Evolutionary conservation across 306 rosid genomes (phyloP).

Genomic region (Arachis hypogaea): DNA sequence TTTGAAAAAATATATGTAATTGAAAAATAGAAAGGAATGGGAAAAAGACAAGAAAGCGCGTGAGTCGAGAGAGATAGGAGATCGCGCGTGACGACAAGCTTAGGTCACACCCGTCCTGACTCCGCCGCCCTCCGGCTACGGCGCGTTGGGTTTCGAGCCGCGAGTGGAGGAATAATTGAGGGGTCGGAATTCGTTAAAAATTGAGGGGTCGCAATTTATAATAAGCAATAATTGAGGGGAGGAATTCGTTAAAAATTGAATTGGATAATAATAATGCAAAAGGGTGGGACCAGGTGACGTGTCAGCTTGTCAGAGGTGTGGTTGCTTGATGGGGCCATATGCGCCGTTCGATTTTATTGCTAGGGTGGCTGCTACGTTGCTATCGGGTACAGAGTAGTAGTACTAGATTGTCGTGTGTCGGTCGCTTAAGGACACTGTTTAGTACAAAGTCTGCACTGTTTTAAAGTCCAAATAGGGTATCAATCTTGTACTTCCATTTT

Average conservation of each 20-base stretch:
- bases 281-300: neutral
- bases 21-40: constrained; percentile 16
- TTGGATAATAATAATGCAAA: neutral
- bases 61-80: constrained; percentile 60
- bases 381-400: constrained; percentile 12
- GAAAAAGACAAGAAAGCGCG: constrained; percentile 51
- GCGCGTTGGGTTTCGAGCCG: constrained; percentile 43
- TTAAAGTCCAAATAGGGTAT: constrained; percentile 15
- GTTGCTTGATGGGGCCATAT: constrained; percentile 16
- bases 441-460: neutral
- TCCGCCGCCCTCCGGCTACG: constrained; percentile 52
- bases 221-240: constrained; percentile 22
- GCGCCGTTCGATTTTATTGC: constrained; percentile 50
- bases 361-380: constrained; percentile 32
- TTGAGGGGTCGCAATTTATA: constrained; percentile 3
- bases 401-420: constrained; percentile 36
- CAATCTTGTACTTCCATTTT: neutral
- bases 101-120: constrained; percentile 35
- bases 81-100: constrained; percentile 66
- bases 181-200: neutral
- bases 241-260: neutral
- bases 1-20: too few relatives aligned
- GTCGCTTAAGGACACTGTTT: constrained; percentile 29
- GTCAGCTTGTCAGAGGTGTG: neutral
- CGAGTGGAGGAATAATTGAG: neutral